Conservation (phyloP, 177 flowering plant species). For the Vitis hybrid region DNA sequence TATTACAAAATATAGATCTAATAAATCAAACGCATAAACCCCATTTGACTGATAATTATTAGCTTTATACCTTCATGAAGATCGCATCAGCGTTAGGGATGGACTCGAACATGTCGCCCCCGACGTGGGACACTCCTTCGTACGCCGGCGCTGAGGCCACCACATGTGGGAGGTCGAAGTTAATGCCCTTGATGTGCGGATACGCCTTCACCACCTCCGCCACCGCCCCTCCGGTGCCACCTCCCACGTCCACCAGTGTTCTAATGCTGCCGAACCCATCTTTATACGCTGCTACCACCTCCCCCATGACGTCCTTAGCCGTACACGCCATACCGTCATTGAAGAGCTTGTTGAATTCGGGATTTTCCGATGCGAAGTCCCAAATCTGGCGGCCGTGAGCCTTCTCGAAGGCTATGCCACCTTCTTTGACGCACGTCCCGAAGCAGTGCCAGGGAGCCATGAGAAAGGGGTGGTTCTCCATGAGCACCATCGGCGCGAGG, state of each 20-base stretch:
- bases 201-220: conserved; percentile 27
- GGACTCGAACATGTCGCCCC: conserved; percentile 41
- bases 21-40: too few species aligned
- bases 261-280: conserved; percentile 20
- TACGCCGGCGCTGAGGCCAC: conserved; percentile 26
- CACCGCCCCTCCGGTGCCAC: conserved; percentile 37
- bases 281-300: conserved; percentile 18
- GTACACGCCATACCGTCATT: conserved; percentile 32
- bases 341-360: conserved; percentile 25
- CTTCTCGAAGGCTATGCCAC: conserved; percentile 25
- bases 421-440: conserved; percentile 29
- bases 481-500: conserved; percentile 24
- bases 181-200: not conserved
- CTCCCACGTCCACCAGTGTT: conserved; percentile 40
- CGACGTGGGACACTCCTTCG: conserved; percentile 24
- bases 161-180: conserved; percentile 19
- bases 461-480: conserved; percentile 18
- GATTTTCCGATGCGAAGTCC: conserved; percentile 20
- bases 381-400: conserved; percentile 30
- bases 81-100: conserved; percentile 38
- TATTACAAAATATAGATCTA: too few species aligned
- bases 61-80: conserved; percentile 38
- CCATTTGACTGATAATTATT: not conserved
- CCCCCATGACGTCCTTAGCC: conserved; percentile 12
- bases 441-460: conserved; percentile 21